These are phyloP conservation scores for Biancaea sappan DNA, from an alignment of 306 rosid species.

Conservation along the genomic window DNA sequence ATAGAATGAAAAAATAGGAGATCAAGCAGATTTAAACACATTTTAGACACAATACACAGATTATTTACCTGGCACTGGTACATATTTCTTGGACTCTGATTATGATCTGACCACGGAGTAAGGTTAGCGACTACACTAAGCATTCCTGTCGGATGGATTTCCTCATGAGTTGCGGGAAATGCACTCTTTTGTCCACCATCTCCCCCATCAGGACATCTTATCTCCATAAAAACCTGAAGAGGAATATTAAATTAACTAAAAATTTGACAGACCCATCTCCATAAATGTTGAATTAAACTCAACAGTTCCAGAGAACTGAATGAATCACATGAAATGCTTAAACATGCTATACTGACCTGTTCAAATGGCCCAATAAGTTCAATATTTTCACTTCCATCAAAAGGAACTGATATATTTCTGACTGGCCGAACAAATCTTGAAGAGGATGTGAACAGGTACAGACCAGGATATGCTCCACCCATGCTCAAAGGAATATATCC, in stretches of 20 bases:
- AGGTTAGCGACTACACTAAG: constrained; percentile 94
- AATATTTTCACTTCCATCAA: constrained; percentile 53
- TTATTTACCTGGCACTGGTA: constrained; percentile 91
- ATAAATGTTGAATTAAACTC: constrained; percentile 1
- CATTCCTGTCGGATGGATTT: constrained; percentile 97
- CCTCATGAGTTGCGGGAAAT: constrained; percentile 95
- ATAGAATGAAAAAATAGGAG: constrained; percentile 20
- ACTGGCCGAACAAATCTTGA: constrained; percentile 92
- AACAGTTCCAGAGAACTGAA: background rate
- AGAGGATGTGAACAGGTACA: constrained; percentile 76
- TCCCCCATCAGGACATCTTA: constrained; percentile 90
- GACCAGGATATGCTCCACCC: constrained; percentile 94
- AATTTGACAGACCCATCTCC: background rate
- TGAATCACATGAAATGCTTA: constrained; percentile 3
- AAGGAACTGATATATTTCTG: constrained; percentile 66
- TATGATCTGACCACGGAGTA: constrained; percentile 98
- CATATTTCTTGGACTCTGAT: constrained; percentile 99
- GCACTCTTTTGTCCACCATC: constrained; percentile 85
- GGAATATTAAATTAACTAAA: constrained; percentile 6
- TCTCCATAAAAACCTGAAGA: constrained; percentile 87
- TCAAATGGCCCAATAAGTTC: constrained; percentile 98
- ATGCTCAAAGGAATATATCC: constrained; percentile 91
- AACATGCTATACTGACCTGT: constrained; percentile 57
- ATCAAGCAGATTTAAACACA: constrained; percentile 9
- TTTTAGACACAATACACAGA: constrained; percentile 2